These are phyloP conservation scores for Thuidium tamariscinum DNA, from an alignment of 225 moss, liverwort and hornwort species.

Conservation along the genomic window DNA sequence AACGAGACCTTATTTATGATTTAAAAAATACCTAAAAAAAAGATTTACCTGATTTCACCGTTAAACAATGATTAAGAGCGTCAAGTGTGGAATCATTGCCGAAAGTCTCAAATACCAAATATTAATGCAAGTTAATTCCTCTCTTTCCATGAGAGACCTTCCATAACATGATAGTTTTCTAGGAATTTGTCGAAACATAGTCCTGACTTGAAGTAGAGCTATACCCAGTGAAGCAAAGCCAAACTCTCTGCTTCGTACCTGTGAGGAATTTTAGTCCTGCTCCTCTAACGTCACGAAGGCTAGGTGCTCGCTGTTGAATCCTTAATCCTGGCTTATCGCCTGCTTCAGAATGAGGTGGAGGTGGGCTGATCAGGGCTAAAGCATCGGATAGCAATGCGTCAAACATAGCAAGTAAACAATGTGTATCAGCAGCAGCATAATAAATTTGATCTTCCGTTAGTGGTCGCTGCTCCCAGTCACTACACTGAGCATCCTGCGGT, in stretches of 20 bases:
- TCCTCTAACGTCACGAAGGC: constrained; percentile 6
- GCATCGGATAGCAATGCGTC: constrained; percentile 58
- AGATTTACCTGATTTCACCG: neutral
- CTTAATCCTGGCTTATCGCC: neutral
- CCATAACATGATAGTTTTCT: neutral
- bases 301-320: constrained; percentile 18
- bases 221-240: neutral
- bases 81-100: neutral
- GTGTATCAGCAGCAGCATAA: constrained; percentile 94
- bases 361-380: constrained; percentile 42
- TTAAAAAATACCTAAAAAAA: neutral
- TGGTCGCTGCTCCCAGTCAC: constrained; percentile 97
- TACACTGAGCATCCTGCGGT: constrained; percentile 91
- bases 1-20: neutral
- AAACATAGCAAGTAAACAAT: constrained; percentile 78
- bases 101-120: neutral
- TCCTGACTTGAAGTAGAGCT: neutral
- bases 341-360: constrained; percentile 6
- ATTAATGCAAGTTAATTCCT: neutral
- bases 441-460: constrained; percentile 60
- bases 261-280: constrained; percentile 21
- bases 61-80: neutral
- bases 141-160: neutral
- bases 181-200: neutral
- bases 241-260: constrained; percentile 5